These are phyloP conservation scores for Byssochlamys sp. DNA, from an alignment of 2,329 filamentous ascomycete species.

Conservation along the genomic window DNA sequence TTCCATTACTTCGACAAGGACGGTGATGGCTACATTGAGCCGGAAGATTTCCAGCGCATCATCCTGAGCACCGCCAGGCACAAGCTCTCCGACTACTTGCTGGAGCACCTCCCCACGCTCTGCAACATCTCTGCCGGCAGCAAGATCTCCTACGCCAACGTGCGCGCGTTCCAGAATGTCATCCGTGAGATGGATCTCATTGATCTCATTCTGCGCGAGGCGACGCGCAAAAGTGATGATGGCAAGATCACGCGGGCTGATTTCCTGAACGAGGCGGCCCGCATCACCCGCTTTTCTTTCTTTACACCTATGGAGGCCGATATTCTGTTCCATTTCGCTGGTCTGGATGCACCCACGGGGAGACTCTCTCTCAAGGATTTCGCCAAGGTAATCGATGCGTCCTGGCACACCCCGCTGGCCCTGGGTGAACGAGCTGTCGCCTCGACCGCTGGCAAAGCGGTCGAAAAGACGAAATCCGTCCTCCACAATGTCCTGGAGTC, in stretches of 20 bases:
- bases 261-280: conserved; percentile 87
- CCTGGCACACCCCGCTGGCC: conserved; percentile 64
- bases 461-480: conserved; percentile 48
- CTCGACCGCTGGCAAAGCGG: conserved; percentile 42
- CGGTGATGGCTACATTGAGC: conserved; percentile 87
- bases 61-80: conserved; percentile 85
- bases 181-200: conserved; percentile 96
- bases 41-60: conserved; percentile 87
- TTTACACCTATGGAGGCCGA: conserved; percentile 99
- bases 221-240: conserved; percentile 70
- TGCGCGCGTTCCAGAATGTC: conserved; percentile 95
- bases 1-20: conserved; percentile 88
- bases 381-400: conserved; percentile 85
- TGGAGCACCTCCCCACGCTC: conserved; percentile 80
- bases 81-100: conserved; percentile 92
- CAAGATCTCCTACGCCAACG: conserved; percentile 96
- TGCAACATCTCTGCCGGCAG: conserved; percentile 87
- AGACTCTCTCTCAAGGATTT: conserved; percentile 76
- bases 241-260: conserved; percentile 89
- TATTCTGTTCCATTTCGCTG: conserved; percentile 96
- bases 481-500: conserved; percentile 63
- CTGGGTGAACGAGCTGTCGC: conserved; percentile 41
- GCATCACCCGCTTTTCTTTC: conserved; percentile 82
- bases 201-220: conserved; percentile 82
- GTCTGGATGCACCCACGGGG: conserved; percentile 79